A percentile compares a stretch with the other conserved stretches of the same genome.
Evolutionary conservation across 1,284 basidiomycete species (phyloP).

Genomic region (Laetiporus sulphureus): DNA sequence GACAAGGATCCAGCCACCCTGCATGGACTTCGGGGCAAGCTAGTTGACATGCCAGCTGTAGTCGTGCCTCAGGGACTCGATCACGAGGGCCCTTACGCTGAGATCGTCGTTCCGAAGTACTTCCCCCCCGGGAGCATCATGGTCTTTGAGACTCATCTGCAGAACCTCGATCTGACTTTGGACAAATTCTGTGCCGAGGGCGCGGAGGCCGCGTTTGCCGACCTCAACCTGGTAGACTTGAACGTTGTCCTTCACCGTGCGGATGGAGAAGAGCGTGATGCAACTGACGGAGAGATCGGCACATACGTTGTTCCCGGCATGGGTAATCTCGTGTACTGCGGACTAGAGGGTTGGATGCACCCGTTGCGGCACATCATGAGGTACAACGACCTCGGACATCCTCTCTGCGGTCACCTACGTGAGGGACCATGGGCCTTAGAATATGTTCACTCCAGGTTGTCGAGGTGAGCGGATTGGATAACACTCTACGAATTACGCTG

Average conservation of each 20-base stretch:
- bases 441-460: slow-evolving; percentile 70
- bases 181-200: slow-evolving; percentile 67
- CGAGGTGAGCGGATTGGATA: slow-evolving; percentile 46
- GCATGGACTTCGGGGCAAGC: slow-evolving; percentile 66
- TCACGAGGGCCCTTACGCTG: slow-evolving; percentile 62
- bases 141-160: slow-evolving; percentile 81
- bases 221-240: slow-evolving; percentile 81
- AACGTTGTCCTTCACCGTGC: slow-evolving; percentile 81
- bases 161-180: slow-evolving; percentile 57
- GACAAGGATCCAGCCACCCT: slow-evolving; percentile 53
- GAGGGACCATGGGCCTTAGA: slow-evolving; percentile 88
- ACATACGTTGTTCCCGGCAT: slow-evolving; percentile 73
- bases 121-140: slow-evolving; percentile 93
- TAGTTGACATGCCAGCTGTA: slow-evolving; percentile 58
- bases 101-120: slow-evolving; percentile 75
- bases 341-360: slow-evolving; percentile 94
- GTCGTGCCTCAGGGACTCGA: slow-evolving; percentile 52
- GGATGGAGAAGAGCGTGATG: slow-evolving; percentile 87
- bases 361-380: slow-evolving; percentile 76
- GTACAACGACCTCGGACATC: slow-evolving; percentile 88
- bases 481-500: neutral
- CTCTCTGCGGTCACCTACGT: slow-evolving; percentile 81
- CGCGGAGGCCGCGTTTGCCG: slow-evolving; percentile 64
- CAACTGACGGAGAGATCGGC: slow-evolving; percentile 68
- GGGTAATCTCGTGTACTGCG: slow-evolving; percentile 80